phyloP scores from a whole-genome alignment of 163 green algal species.

The Scenedesmus sp. region DNA sequence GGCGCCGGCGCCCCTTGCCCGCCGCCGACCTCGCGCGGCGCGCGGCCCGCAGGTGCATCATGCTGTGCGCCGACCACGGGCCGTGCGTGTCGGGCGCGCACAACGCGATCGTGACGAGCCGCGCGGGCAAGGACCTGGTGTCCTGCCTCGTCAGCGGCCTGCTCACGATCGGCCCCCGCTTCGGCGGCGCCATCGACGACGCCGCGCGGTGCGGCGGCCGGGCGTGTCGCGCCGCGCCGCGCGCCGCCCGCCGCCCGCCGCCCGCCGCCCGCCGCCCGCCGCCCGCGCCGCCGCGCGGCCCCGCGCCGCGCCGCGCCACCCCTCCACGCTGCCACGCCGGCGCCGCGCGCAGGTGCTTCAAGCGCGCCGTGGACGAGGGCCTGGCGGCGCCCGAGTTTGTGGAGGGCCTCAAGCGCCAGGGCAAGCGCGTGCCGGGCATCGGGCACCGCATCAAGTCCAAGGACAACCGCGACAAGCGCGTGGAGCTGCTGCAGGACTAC shows the following conservation, averaged over 20 bases:
- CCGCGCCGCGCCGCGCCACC: too few species aligned
- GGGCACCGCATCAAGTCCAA: slow-evolving; percentile 96
- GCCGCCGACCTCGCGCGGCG: too few species aligned
- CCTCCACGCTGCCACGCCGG: too few species aligned
- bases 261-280: too few species aligned
- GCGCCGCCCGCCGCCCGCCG: too few species aligned
- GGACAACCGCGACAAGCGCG: slow-evolving; percentile 96
- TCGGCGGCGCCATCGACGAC: slow-evolving; percentile 94
- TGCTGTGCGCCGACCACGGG: slow-evolving; percentile 96
- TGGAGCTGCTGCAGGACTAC: slow-evolving; percentile 92
- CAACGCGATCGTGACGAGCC: slow-evolving; percentile 93
- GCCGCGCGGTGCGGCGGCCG: slow-evolving; percentile 66
- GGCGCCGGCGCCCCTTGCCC: too few species aligned
- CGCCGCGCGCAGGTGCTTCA: slow-evolving; percentile 45
- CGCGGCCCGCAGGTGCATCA: slow-evolving; percentile 75
- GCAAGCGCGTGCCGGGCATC: slow-evolving; percentile 91
- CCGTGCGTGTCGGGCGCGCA: slow-evolving; percentile 91
- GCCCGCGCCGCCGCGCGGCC: too few species aligned
- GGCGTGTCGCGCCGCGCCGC: too few species aligned
- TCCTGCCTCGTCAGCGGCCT: slow-evolving; percentile 87
- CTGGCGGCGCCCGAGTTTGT: slow-evolving; percentile 84
- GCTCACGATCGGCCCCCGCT: slow-evolving; percentile 93
- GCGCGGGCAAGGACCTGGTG: slow-evolving; percentile 92
- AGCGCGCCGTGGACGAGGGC: slow-evolving; percentile 70
- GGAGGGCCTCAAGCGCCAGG: slow-evolving; percentile 89